Evolutionary conservation across 2,329 filamentous ascomycete genomes (phyloP), one percentile per base, ranked within the genome.

Genomic region (Coleophoma eucalyptorum): DNA sequence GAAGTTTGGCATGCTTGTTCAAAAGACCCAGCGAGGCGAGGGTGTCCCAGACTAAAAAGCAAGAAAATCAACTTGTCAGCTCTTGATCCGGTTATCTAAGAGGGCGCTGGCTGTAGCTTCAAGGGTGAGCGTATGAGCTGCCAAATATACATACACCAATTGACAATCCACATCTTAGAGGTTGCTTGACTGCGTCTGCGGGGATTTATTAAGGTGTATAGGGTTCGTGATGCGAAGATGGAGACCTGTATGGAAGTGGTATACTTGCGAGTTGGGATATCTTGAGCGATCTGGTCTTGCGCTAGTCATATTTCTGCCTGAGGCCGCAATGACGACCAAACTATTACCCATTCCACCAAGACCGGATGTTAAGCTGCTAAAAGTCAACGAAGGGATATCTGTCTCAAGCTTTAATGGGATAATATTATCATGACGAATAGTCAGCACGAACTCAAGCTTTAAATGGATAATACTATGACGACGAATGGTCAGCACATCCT

Each of bases 1-100:
- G 82, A 53, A 96, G 83, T 82, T 96, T 96, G 66, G 90, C 91
- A 72, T 96, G 90, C 81, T 96, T 96, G 83, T 96, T 96, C 61
- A 93, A 79, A 66, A 96, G 80, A 64, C 91, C 91, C 57, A 96
- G 81, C 59, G 84, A 89, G 65, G 91, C 89, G 65, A 96, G 84
- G 64, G 95, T 77, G 77, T 96, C 90, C 81, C 90, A 96, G 75
- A 96, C 90, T 90, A 60, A 59, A 42, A 49, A 49, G 48, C 51
- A 50, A 43, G 52, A 35, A 54, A 57, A 55, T 55, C 26, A 26
- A 26, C 26, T 26, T 8, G 63, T 72, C 62, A 70, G 64, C 55
- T 57, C 50, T 38, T 18, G 20, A 40, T 50, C 50, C 16, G 32
- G n/a, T 20, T 18, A n/a, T 42, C 31, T 20, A 44, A 5, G 13